Evolutionary conservation across 1,139 yeast species (phyloP).

Genomic region (Yamadazyma blattariae): DNA sequence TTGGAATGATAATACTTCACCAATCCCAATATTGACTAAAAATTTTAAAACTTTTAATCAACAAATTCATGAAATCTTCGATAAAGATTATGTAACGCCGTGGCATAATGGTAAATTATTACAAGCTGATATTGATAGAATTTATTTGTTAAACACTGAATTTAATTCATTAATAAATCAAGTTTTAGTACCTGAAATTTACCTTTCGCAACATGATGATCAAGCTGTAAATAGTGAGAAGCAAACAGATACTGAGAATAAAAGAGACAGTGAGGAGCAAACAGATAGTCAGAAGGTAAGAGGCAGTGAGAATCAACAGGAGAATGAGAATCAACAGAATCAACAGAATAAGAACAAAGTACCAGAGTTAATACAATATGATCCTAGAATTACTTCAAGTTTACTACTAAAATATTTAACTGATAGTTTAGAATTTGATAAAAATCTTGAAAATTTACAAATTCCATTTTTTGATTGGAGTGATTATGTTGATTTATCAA

Average conservation of each 20-base stretch:
- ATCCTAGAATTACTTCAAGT: slow-evolving; percentile 34
- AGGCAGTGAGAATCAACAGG: too few species aligned
- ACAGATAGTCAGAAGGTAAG: too few species aligned
- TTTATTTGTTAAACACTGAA: slow-evolving; percentile 6
- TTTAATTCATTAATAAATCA: slow-evolving; percentile 1
- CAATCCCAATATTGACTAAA: not conserved
- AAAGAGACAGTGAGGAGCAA: too few species aligned
- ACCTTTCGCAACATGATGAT: slow-evolving; percentile 1
- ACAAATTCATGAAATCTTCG: not conserved
- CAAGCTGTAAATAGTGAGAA: too few species aligned
- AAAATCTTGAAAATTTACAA: slow-evolving; percentile 4
- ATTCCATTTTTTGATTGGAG: slow-evolving; percentile 35
- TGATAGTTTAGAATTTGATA: slow-evolving; percentile 9
- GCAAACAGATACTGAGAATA: too few species aligned
- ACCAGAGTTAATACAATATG: slow-evolving; percentile 21
- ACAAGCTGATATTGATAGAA: slow-evolving; percentile 2
- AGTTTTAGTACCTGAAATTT: slow-evolving; percentile 4
- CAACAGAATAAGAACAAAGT: too few species aligned
- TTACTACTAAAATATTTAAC: slow-evolving; percentile 20
- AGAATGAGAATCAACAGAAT: too few species aligned
- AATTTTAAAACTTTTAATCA: not conserved
- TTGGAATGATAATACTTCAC: not conserved
- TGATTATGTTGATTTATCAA: slow-evolving; percentile 31
- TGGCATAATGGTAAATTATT: slow-evolving; percentile 1
- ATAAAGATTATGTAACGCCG: slow-evolving; percentile 2